A percentile compares a stretch with the other conserved stretches of the same genome.
These are phyloP conservation scores for Nannochloropsis oceanica DNA, from an alignment of 108 stramenopile genomes.

Conservation along the genomic window DNA sequence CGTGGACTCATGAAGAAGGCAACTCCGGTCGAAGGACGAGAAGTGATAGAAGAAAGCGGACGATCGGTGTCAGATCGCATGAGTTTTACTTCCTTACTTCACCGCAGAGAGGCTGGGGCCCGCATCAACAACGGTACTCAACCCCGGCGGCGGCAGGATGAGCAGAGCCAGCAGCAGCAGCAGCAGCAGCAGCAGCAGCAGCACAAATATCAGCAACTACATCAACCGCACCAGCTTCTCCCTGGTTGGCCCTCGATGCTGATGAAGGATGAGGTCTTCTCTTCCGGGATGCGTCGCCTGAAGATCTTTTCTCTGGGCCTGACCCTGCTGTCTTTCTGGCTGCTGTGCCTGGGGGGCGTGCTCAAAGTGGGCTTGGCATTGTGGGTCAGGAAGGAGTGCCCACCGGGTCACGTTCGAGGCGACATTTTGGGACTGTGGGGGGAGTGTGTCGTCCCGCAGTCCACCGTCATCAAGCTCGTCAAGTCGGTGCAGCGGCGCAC, in stretches of 20 bases:
- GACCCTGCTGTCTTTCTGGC: background rate
- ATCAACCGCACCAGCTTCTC: too few relatives aligned
- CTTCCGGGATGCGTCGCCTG: background rate
- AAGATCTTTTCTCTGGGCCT: background rate
- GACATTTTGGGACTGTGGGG: background rate
- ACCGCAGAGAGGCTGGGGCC: background rate
- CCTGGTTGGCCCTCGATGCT: background rate
- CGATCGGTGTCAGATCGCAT: background rate
- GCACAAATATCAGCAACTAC: too few relatives aligned
- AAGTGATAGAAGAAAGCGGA: background rate
- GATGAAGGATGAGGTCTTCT: background rate
- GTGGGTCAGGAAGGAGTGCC: background rate
- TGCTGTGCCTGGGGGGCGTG: background rate
- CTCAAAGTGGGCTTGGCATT: background rate
- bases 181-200: too few relatives aligned
- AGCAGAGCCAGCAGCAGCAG: too few relatives aligned
- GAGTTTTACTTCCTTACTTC: background rate
- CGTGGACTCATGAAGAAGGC: background rate
- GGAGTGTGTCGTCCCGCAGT: background rate
- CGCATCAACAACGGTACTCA: too few relatives aligned
- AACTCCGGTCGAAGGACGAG: background rate
- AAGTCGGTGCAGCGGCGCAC: background rate
- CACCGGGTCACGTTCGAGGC: background rate
- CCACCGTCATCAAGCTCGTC: background rate
- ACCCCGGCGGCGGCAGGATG: too few relatives aligned